Evolutionary conservation across 345 rosid genomes (phyloP).

Genomic region (Arabidopsis arenosa): DNA sequence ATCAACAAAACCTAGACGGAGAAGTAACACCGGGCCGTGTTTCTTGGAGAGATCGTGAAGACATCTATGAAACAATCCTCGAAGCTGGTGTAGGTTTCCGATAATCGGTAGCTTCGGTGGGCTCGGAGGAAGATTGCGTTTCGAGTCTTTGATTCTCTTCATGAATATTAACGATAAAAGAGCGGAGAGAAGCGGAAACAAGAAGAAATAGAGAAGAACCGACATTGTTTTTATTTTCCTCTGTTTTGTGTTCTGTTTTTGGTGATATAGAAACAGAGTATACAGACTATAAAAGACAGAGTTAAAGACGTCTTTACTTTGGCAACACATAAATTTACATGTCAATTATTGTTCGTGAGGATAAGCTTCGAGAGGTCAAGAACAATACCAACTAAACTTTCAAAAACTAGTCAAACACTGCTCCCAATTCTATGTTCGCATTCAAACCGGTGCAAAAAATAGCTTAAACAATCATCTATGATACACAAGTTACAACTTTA

Average conservation of each 20-base stretch:
- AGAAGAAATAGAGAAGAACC: neutral
- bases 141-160: neutral
- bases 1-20: slow-evolving; percentile 9
- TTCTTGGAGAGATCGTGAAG: slow-evolving; percentile 25
- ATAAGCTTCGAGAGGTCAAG: neutral
- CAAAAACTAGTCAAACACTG: neutral
- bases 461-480: too few species aligned
- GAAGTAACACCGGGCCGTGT: slow-evolving; percentile 38
- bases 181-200: neutral
- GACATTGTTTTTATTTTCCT: neutral
- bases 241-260: slow-evolving; percentile 14
- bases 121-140: slow-evolving; percentile 9
- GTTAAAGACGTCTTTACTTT: neutral
- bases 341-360: neutral
- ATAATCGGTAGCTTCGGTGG: slow-evolving; percentile 23
- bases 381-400: too few species aligned
- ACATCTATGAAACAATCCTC: slow-evolving; percentile 33
- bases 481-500: too few species aligned
- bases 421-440: too few species aligned
- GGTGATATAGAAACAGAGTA: neutral
- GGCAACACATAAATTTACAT: neutral
- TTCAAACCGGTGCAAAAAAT: too few species aligned
- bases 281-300: neutral
- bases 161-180: neutral
- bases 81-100: slow-evolving; percentile 31